Evolutionary conservation across 2,329 filamentous ascomycete species (phyloP).

Genomic region (Grosmannia penicillata): DNA sequence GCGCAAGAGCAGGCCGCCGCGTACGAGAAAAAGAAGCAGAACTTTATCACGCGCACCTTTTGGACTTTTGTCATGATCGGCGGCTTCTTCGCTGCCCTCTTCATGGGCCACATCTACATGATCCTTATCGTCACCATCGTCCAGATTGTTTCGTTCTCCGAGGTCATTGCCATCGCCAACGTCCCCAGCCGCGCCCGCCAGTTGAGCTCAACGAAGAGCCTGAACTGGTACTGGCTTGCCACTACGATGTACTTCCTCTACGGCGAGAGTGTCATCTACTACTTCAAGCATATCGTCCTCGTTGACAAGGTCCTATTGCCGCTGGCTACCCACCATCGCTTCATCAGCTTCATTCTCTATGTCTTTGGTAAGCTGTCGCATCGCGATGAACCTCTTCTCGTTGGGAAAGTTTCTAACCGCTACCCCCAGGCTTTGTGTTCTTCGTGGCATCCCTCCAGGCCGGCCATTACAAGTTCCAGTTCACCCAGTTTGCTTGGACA

Average conservation of each 20-base stretch:
- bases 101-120: slow-evolving; percentile 95
- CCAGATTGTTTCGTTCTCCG: slow-evolving; percentile 96
- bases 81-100: slow-evolving; percentile 80
- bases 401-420: slow-evolving; percentile 13
- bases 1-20: slow-evolving; percentile 38
- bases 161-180: slow-evolving; percentile 95
- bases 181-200: slow-evolving; percentile 84
- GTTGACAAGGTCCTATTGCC: slow-evolving; percentile 88
- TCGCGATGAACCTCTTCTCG: not conserved
- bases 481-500: slow-evolving; percentile 98
- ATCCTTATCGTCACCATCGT: slow-evolving; percentile 84
- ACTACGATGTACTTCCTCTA: slow-evolving; percentile 99
- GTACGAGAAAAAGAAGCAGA: slow-evolving; percentile 97
- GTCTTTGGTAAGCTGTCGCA: slow-evolving; percentile 55
- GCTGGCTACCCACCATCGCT: slow-evolving; percentile 90
- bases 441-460: slow-evolving; percentile 92
- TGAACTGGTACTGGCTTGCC: slow-evolving; percentile 99
- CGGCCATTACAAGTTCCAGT: slow-evolving; percentile 95
- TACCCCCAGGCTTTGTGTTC: slow-evolving; percentile 72
- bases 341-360: slow-evolving; percentile 98
- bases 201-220: slow-evolving; percentile 81
- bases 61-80: slow-evolving; percentile 98
- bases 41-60: slow-evolving; percentile 90
- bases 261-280: slow-evolving; percentile 97
- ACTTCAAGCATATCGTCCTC: slow-evolving; percentile 96